These are phyloP conservation scores for Cornus controversa DNA, from an alignment of 148 eudicot genomes.

Conservation along the genomic window DNA sequence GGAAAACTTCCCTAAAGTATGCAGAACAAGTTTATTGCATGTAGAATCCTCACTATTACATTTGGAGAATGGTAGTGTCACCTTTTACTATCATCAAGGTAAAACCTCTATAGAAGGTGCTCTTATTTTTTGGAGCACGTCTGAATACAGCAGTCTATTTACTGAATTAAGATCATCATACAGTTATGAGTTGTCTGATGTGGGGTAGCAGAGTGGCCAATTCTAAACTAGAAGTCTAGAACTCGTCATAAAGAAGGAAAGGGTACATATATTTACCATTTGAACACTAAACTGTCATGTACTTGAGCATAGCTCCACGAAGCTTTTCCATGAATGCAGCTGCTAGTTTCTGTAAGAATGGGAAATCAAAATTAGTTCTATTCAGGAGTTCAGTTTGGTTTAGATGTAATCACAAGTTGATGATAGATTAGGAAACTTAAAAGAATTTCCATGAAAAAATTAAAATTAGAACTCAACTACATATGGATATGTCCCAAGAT, in stretches of 20 bases:
- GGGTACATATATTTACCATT: background rate
- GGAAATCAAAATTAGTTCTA: constrained; percentile 13
- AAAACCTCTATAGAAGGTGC: background rate
- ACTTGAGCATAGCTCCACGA: constrained; percentile 75
- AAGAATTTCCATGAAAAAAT: background rate
- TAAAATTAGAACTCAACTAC: background rate
- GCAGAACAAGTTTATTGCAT: background rate
- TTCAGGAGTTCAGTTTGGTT: too few species aligned
- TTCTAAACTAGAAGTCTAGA: background rate
- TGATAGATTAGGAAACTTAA: background rate
- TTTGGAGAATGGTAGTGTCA: background rate
- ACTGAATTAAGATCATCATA: background rate
- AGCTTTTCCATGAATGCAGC: constrained; percentile 94
- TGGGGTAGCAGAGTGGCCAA: background rate
- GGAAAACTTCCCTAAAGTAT: background rate
- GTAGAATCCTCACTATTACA: background rate
- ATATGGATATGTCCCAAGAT: background rate
- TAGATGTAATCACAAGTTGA: constrained; percentile 4
- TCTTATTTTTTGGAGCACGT: background rate
- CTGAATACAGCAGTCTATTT: too few species aligned
- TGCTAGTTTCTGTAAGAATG: constrained; percentile 60
- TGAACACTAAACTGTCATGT: constrained; percentile 64
- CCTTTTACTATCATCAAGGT: background rate
- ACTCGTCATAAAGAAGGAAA: background rate
- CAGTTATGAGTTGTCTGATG: background rate